These are phyloP conservation scores for Pyracantha coccinea DNA, from an alignment of 331 rosid genomes.

Conservation along the genomic window DNA sequence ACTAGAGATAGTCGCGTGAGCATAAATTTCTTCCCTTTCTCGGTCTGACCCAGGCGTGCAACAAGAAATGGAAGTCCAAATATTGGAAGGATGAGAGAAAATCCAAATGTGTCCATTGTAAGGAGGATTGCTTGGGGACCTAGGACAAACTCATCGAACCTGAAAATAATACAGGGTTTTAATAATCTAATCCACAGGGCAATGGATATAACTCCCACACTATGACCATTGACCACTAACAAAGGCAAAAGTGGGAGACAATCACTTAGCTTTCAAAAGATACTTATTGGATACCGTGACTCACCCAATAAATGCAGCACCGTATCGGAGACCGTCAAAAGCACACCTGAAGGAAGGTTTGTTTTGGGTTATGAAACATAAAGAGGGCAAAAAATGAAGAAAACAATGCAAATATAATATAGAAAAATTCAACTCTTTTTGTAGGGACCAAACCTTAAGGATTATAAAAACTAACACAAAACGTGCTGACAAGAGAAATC, in stretches of 20 bases:
- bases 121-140: constrained; percentile 88
- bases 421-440: background rate
- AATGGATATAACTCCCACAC: background rate
- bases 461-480: constrained; percentile 3
- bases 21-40: constrained; percentile 29
- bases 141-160: constrained; percentile 85
- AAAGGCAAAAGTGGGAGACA: background rate
- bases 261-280: background rate
- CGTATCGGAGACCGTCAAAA: constrained; percentile 93
- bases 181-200: constrained; percentile 10
- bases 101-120: constrained; percentile 75
- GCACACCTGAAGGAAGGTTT: constrained; percentile 72
- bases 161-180: constrained; percentile 22
- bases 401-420: background rate
- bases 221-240: background rate
- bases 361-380: background rate
- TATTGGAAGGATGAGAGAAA: constrained; percentile 79
- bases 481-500: constrained; percentile 2
- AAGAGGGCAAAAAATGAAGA: background rate
- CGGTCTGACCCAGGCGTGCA: constrained; percentile 22
- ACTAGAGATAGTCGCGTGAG: constrained; percentile 59
- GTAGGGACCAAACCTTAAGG: constrained; percentile 1
- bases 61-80: constrained; percentile 78
- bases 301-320: constrained; percentile 95
- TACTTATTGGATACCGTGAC: constrained; percentile 1